Evolutionary conservation across 2,329 filamentous ascomycete species (phyloP), one percentile per base, ranked within the genome.

Genomic region (Ophiocordyceps polyrhachis-furcata): DNA sequence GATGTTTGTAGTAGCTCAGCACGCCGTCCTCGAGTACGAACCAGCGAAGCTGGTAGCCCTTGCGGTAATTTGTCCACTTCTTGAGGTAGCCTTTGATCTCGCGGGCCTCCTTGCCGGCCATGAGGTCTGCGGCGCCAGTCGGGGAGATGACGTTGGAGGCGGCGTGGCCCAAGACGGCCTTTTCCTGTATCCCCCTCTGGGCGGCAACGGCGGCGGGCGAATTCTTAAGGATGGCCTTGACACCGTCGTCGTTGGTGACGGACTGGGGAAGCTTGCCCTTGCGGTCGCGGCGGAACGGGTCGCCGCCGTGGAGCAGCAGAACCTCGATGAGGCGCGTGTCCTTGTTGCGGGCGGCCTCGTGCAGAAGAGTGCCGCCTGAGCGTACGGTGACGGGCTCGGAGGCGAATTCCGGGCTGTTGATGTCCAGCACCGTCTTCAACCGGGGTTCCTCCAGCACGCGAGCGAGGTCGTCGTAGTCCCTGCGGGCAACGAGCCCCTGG

Each of bases 81-180:
- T 95, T 96, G 46, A 98, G 69, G 60, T 96, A 98, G 7, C 91
- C 91, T 66, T 93, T 95, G 84, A 98, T 96, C 63, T 96, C 89
- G 42, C 88, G 75, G 17, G 84, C 83, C 57, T 98, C 91, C 52
- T 89, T 87, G 15, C 83, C 81, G 23, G 82, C 83, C 47, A 79
- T 60, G 19, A 74, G 67, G 51, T 83, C 74, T 11, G 71, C 68
- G 15, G 78, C 68, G 2, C 66, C 62, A 23, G 74, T 67, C 14
- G 69, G 59, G 9, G 69, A 64, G 2, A 67, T 63, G 6, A 70
- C 70, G 49, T 81, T 73, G 0, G 73, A 72, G 9, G 73, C 70
- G 19, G 67, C 69, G 49, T 83, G 85, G 2, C 87, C 89, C 15
- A 98, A 72, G 4, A 98, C 93, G 0, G 88, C 91, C 67, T 91